These are phyloP conservation scores for Artemisia tridentata DNA, from an alignment of 129 eudicot species.

Conservation along the genomic window DNA sequence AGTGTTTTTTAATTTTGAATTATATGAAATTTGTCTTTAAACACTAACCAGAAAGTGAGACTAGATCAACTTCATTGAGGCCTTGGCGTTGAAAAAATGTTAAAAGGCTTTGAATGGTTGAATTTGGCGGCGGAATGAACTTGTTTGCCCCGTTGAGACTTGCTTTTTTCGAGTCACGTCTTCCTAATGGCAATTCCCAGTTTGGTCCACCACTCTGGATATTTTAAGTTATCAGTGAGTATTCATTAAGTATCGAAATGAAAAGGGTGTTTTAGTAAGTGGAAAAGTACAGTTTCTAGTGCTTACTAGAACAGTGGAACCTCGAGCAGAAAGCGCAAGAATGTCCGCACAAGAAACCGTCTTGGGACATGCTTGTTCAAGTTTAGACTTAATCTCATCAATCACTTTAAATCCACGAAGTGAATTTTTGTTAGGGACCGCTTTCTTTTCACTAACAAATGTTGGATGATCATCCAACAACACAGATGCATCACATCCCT, in stretches of 20 bases:
- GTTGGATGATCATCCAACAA: slow-evolving; percentile 65
- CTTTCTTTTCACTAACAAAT: slow-evolving; percentile 70
- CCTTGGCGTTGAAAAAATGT: slow-evolving; percentile 64
- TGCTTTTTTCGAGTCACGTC: slow-evolving; percentile 82
- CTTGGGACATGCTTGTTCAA: slow-evolving; percentile 79
- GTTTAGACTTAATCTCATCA: slow-evolving; percentile 79
- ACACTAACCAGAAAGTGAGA: slow-evolving; percentile 79
- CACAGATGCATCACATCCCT: slow-evolving; percentile 98
- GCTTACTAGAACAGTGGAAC: slow-evolving; percentile 76
- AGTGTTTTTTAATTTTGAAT: background rate
- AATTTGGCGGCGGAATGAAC: slow-evolving; percentile 78
- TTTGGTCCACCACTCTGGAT: slow-evolving; percentile 84
- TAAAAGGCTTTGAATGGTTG: slow-evolving; percentile 63
- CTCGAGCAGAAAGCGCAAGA: slow-evolving; percentile 85
- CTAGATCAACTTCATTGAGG: slow-evolving; percentile 69
- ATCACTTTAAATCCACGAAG: slow-evolving; percentile 83
- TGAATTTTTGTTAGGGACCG: slow-evolving; percentile 80
- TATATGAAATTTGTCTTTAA: background rate
- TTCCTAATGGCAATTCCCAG: slow-evolving; percentile 90
- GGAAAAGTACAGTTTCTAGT: background rate
- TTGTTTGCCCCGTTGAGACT: slow-evolving; percentile 60
- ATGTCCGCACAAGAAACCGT: slow-evolving; percentile 95
- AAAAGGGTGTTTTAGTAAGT: slow-evolving; percentile 1
- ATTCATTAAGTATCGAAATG: background rate
- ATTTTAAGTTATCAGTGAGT: background rate